A percentile compares a stretch with the other conserved stretches of the same genome.
Evolutionary conservation across 208 protist species (phyloP).

Genomic region (Balamuthia mandrillaris): DNA sequence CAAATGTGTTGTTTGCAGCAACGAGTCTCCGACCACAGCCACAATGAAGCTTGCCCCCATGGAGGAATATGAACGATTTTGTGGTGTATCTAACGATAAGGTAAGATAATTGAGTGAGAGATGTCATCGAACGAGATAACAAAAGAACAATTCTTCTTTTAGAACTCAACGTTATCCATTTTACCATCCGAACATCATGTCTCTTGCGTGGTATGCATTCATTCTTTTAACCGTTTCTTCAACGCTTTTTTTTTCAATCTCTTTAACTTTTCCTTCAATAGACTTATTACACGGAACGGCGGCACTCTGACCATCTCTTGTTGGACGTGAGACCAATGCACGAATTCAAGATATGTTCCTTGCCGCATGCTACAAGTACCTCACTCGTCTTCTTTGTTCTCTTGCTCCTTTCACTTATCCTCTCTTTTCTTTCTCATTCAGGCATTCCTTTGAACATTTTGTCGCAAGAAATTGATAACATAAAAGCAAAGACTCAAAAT

Average conservation of each 20-base stretch:
- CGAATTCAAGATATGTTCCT: background rate
- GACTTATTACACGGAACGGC: background rate
- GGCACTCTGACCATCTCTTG: background rate
- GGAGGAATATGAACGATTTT: constrained; percentile 1
- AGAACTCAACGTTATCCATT: background rate
- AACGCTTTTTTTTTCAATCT: background rate
- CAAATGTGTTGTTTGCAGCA: background rate
- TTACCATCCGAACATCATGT: background rate
- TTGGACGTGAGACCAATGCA: background rate
- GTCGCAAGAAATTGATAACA: background rate
- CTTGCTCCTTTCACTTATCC: background rate
- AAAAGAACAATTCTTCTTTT: background rate
- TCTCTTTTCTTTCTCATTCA: background rate
- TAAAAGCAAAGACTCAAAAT: background rate
- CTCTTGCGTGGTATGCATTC: background rate
- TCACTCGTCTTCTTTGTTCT: background rate
- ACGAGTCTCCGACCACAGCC: background rate
- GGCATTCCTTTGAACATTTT: background rate
- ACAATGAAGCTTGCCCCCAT: background rate
- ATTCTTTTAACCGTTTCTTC: background rate
- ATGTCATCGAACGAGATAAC: background rate
- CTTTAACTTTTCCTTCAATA: background rate
- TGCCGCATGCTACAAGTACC: background rate
- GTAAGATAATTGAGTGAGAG: background rate
- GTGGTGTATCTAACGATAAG: background rate